Evolutionary conservation across 352 stramenopile species (phyloP).

Genomic region (Globisporangium polare): DNA sequence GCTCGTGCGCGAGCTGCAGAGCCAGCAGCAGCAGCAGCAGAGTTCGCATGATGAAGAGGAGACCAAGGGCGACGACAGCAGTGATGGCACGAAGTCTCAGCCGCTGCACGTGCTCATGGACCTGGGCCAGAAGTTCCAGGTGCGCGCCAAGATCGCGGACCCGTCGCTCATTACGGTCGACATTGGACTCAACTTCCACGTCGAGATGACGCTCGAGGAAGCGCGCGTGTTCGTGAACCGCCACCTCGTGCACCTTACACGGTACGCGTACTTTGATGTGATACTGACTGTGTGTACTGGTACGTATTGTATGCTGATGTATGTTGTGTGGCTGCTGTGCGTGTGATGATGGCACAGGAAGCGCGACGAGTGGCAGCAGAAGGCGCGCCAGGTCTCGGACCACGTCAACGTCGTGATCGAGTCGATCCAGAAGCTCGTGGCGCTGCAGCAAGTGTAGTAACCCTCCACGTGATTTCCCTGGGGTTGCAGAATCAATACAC

Average conservation of each 20-base stretch:
- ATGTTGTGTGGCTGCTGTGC: neutral
- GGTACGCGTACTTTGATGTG: slow-evolving; percentile 24
- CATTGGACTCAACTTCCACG: slow-evolving; percentile 70
- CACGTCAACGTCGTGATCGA: slow-evolving; percentile 76
- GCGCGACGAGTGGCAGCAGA: slow-evolving; percentile 60
- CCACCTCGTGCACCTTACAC: slow-evolving; percentile 45
- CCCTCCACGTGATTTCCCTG: no score
- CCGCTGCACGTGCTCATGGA: slow-evolving; percentile 54
- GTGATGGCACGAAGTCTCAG: neutral
- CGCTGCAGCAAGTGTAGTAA: slow-evolving; percentile 40
- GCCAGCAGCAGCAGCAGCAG: slow-evolving; percentile 9
- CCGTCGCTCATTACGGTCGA: slow-evolving; percentile 61
- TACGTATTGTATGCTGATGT: neutral
- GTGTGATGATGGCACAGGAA: slow-evolving; percentile 32
- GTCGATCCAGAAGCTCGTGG: slow-evolving; percentile 68
- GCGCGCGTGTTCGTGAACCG: slow-evolving; percentile 47
- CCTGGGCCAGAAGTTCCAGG: slow-evolving; percentile 65
- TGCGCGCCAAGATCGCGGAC: slow-evolving; percentile 63
- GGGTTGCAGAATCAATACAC: slow-evolving; percentile 6
- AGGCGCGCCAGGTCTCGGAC: slow-evolving; percentile 60
- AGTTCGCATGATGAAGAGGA: slow-evolving; percentile 1
- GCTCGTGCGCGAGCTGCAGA: slow-evolving; percentile 34
- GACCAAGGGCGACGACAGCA: neutral
- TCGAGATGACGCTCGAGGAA: slow-evolving; percentile 71
- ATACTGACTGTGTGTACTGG: neutral